Percentiles rank a stretch among this genome's conserved stretches.
These are phyloP conservation scores for Solanum appendiculatum DNA, from an alignment of 257 asterid genomes.

Conservation along the genomic window DNA sequence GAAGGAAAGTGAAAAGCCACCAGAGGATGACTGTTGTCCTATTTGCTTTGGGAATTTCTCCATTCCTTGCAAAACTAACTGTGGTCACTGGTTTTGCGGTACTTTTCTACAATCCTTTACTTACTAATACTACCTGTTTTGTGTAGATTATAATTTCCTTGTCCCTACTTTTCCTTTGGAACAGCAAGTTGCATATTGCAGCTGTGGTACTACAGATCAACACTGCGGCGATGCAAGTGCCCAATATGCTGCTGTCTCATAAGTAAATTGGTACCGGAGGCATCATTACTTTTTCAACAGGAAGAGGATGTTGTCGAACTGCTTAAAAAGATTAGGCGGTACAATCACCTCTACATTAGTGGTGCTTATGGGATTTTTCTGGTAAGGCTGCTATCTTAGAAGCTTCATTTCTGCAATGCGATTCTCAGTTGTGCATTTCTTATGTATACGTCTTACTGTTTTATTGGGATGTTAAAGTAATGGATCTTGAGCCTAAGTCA, in stretches of 20 bases:
- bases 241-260: slow-evolving; percentile 49
- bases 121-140: not conserved
- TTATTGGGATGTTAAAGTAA: not conserved
- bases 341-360: slow-evolving; percentile 36
- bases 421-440: not conserved
- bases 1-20: slow-evolving; percentile 15
- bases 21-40: slow-evolving; percentile 53
- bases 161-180: not conserved
- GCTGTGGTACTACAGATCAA: slow-evolving; percentile 45
- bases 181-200: slow-evolving; percentile 55
- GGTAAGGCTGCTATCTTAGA: slow-evolving; percentile 14
- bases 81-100: slow-evolving; percentile 70
- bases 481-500: not conserved
- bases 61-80: slow-evolving; percentile 44
- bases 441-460: not conserved
- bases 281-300: slow-evolving; percentile 9
- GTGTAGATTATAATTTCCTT: not conserved
- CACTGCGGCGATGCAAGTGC: slow-evolving; percentile 47
- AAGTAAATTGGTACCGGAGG: slow-evolving; percentile 32
- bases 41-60: slow-evolving; percentile 50
- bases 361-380: slow-evolving; percentile 31
- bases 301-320: slow-evolving; percentile 23
- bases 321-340: slow-evolving; percentile 28
- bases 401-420: not conserved
- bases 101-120: not conserved